These are phyloP conservation scores for Pseudomonodictys pantanalensis DNA, from an alignment of 495 filamentous ascomycete genomes.

Conservation along the genomic window DNA sequence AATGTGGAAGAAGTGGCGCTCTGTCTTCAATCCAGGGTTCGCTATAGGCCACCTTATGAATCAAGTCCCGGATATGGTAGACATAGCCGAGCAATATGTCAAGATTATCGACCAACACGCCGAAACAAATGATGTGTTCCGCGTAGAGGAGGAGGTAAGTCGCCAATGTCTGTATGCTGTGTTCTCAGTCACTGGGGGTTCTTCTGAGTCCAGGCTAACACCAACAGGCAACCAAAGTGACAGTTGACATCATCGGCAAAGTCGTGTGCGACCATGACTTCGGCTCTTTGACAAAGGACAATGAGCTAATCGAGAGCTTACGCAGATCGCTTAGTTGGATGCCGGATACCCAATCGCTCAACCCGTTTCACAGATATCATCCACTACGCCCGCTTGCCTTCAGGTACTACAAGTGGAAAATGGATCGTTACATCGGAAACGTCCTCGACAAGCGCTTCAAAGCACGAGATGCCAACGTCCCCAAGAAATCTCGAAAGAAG, in stretches of 20 bases:
- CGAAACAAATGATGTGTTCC: slow-evolving; percentile 34
- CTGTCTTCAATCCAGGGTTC: slow-evolving; percentile 45
- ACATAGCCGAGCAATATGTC: slow-evolving; percentile 35
- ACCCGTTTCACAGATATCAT: slow-evolving; percentile 22
- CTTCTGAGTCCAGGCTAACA: background rate
- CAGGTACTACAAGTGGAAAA: slow-evolving; percentile 14
- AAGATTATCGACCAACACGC: slow-evolving; percentile 35
- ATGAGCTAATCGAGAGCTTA: slow-evolving; percentile 14
- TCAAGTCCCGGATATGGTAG: slow-evolving; percentile 40
- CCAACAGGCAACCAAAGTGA: slow-evolving; percentile 30
- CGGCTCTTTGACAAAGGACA: slow-evolving; percentile 7
- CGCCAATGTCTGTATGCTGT: background rate
- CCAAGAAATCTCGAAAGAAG: slow-evolving; percentile 11
- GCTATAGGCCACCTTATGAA: slow-evolving; percentile 35
- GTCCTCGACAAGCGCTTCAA: slow-evolving; percentile 28
- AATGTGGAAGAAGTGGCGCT: slow-evolving; percentile 39
- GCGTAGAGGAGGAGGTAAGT: slow-evolving; percentile 36
- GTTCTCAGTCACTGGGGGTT: background rate
- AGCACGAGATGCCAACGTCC: background rate
- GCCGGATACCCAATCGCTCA: slow-evolving; percentile 16
- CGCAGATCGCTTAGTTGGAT: slow-evolving; percentile 17
- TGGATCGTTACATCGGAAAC: slow-evolving; percentile 25
- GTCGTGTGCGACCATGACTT: slow-evolving; percentile 25
- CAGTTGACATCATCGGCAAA: slow-evolving; percentile 43
- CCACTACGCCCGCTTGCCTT: slow-evolving; percentile 12